phyloP scores from a whole-genome alignment of 1,284 basidiomycete species.

The Paramarasmius palmivorus region DNA sequence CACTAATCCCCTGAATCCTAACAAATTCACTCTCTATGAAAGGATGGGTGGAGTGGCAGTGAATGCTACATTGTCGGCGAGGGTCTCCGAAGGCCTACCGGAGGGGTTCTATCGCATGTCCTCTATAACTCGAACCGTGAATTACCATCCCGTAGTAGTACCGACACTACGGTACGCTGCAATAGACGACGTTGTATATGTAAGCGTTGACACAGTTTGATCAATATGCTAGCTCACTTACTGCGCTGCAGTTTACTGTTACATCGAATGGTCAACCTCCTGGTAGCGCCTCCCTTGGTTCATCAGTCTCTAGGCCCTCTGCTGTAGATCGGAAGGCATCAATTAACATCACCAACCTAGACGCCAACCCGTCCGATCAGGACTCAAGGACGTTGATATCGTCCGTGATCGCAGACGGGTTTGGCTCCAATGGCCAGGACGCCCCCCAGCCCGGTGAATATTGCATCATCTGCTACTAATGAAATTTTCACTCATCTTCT shows the following conservation, averaged over 20 bases:
- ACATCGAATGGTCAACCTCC: not conserved
- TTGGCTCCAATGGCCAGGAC: not conserved
- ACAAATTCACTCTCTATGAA: conserved; percentile 69
- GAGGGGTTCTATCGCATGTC: conserved; percentile 32
- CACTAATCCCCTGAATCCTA: conserved; percentile 57
- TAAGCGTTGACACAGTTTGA: not conserved
- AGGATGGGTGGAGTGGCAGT: conserved; percentile 46
- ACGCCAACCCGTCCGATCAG: not conserved
- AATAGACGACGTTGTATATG: not conserved
- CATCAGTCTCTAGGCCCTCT: no score
- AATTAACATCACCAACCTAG: not conserved
- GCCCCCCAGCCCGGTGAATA: not conserved
- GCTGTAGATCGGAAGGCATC: not conserved
- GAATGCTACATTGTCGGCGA: conserved; percentile 38
- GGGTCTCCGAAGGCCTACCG: not conserved
- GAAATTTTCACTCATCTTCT: not conserved
- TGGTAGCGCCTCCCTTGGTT: no score
- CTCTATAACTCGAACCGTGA: not conserved
- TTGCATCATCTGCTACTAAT: not conserved
- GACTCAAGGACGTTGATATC: not conserved
- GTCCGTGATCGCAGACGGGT: not conserved
- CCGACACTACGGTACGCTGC: not conserved
- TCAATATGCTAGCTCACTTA: not conserved
- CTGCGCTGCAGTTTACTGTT: not conserved
- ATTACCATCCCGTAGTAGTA: not conserved